Conservation (phyloP, 352 stramenopile species). For the Pythium volutum region DNA sequence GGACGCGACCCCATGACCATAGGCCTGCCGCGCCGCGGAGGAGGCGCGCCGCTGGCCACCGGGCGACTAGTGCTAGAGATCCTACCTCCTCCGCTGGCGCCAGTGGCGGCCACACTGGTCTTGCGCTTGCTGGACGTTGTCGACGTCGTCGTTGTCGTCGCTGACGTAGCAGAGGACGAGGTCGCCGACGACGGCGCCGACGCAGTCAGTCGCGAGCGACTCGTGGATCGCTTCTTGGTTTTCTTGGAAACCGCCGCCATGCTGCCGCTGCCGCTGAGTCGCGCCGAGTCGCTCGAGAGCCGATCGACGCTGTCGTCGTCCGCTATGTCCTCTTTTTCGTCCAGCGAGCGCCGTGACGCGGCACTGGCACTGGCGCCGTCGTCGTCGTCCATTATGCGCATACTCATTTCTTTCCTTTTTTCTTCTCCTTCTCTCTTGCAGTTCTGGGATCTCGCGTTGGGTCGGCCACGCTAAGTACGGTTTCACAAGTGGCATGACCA, state of each 20-base stretch:
- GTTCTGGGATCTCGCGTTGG: background rate
- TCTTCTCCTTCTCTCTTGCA: conserved; percentile 4
- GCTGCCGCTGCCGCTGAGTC: conserved; percentile 1
- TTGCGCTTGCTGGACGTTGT: conserved; percentile 22
- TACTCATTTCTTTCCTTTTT: conserved; percentile 29
- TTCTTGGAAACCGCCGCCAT: conserved; percentile 6
- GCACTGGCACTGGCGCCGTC: background rate
- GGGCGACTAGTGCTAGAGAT: conserved; percentile 12
- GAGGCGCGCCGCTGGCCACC: conserved; percentile 1
- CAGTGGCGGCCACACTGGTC: conserved; percentile 12
- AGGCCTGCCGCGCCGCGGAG: conserved; percentile 6
- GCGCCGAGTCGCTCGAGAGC: conserved; percentile 15
- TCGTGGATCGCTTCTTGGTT: conserved; percentile 20
- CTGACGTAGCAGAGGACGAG: background rate
- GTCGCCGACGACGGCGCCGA: background rate
- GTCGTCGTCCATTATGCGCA: conserved; percentile 30
- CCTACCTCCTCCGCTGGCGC: conserved; percentile 21
- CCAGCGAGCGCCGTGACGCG: background rate
- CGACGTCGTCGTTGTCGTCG: background rate
- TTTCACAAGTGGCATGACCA: background rate
- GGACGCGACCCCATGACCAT: conserved; percentile 9
- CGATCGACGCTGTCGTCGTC: conserved; percentile 12
- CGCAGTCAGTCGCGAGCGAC: conserved; percentile 22
- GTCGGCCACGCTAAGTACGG: conserved; percentile 1
- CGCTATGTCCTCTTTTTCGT: conserved; percentile 11